These are phyloP conservation scores for Beauveria rudraprayagi DNA, from an alignment of 2,329 filamentous ascomycete species.

Conservation along the genomic window DNA sequence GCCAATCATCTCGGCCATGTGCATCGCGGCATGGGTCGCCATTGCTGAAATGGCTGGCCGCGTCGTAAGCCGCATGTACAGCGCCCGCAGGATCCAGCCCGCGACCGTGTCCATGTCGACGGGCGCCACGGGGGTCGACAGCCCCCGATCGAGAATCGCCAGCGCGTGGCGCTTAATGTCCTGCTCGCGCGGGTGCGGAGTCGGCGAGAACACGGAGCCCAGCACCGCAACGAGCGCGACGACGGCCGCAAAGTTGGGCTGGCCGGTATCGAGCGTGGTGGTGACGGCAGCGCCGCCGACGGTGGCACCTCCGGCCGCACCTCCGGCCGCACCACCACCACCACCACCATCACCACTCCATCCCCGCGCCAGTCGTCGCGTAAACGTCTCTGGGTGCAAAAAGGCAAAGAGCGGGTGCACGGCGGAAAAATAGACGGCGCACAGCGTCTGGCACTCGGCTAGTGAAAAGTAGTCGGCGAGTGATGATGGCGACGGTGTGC, in stretches of 20 bases:
- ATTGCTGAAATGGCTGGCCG: slow-evolving; percentile 14
- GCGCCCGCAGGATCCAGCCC: slow-evolving; percentile 14
- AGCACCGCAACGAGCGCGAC: slow-evolving; percentile 13
- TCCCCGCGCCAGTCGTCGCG: background rate
- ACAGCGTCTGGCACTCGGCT: slow-evolving; percentile 11
- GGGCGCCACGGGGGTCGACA: slow-evolving; percentile 7
- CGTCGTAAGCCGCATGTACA: slow-evolving; percentile 15
- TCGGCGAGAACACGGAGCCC: slow-evolving; percentile 13
- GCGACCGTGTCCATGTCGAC: slow-evolving; percentile 14
- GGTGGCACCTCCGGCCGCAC: background rate
- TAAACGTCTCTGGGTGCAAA: background rate
- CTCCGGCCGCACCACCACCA: too few species aligned
- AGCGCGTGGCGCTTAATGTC: slow-evolving; percentile 10
- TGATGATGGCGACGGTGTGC: background rate
- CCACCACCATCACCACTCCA: background rate
- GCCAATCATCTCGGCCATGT: slow-evolving; percentile 14
- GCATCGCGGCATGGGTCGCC: slow-evolving; percentile 14
- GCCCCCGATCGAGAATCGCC: slow-evolving; percentile 8
- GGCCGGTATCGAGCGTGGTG: background rate
- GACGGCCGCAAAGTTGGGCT: slow-evolving; percentile 11
- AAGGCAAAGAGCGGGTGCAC: slow-evolving; percentile 13
- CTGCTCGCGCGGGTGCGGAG: slow-evolving; percentile 10
- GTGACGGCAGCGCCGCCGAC: too few species aligned
- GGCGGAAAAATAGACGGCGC: slow-evolving; percentile 11
- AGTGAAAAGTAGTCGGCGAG: slow-evolving; percentile 4